Conservation (phyloP, 2,329 filamentous ascomycete genomes). For the Nothophoma quercina region DNA sequence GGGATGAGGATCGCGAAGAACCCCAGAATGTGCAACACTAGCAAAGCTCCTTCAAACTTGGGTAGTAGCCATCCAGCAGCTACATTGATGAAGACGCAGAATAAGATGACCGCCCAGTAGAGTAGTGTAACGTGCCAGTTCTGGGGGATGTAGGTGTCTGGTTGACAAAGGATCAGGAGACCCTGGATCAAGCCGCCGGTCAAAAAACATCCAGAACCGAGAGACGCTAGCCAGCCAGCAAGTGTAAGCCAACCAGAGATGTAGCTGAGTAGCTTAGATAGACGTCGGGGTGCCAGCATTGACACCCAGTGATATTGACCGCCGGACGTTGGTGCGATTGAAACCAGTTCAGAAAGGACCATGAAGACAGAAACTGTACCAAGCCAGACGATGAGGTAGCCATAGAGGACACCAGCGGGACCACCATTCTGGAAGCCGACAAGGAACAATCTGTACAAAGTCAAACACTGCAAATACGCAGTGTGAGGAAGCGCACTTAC, state of each 20-base stretch:
- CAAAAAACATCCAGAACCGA: slow-evolving; percentile 39
- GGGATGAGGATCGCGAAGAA: slow-evolving; percentile 60
- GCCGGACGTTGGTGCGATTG: slow-evolving; percentile 45
- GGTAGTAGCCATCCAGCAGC: slow-evolving; percentile 54
- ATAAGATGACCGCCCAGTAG: slow-evolving; percentile 53
- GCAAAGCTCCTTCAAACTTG: slow-evolving; percentile 55
- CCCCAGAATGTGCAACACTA: slow-evolving; percentile 58
- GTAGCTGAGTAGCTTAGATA: slow-evolving; percentile 53
- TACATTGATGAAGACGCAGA: slow-evolving; percentile 55
- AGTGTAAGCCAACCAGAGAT: slow-evolving; percentile 54
- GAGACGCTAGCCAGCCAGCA: slow-evolving; percentile 49
- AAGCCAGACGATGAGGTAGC: slow-evolving; percentile 39
- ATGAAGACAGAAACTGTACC: slow-evolving; percentile 40
- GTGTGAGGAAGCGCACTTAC: slow-evolving; percentile 17
- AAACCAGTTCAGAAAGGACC: slow-evolving; percentile 43
- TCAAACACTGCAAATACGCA: slow-evolving; percentile 7
- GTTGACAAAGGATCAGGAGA: slow-evolving; percentile 48
- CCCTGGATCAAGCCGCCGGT: slow-evolving; percentile 41
- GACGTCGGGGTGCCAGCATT: slow-evolving; percentile 50
- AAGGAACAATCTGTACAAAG: slow-evolving; percentile 25
- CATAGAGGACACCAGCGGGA: slow-evolving; percentile 41
- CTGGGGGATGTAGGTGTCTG: slow-evolving; percentile 45
- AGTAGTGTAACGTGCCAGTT: slow-evolving; percentile 61
- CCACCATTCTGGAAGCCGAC: slow-evolving; percentile 37
- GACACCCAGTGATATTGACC: slow-evolving; percentile 49